These are phyloP conservation scores for Lentinula guzmanii DNA, from an alignment of 768 basidiomycete genomes.

Conservation along the genomic window DNA sequence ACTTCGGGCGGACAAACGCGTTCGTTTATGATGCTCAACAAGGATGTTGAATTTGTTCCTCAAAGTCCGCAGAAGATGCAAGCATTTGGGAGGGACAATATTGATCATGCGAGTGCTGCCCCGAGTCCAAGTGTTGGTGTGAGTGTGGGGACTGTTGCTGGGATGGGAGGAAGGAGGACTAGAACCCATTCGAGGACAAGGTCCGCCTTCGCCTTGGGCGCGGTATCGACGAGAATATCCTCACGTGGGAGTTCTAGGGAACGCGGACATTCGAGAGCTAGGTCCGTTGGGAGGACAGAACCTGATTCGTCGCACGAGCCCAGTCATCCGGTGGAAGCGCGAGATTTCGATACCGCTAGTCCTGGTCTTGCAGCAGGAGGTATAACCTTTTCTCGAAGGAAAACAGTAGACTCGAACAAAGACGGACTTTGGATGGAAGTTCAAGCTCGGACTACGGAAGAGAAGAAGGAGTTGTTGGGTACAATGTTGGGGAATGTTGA, in stretches of 20 bases:
- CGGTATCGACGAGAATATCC: background rate
- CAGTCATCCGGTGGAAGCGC: background rate
- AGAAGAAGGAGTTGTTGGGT: constrained; percentile 77
- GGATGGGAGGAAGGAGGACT: constrained; percentile 5
- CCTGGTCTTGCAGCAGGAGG: background rate
- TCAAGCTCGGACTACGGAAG: constrained; percentile 55
- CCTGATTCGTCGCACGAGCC: constrained; percentile 9
- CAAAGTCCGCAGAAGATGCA: constrained; percentile 54
- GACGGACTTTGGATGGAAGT: constrained; percentile 2
- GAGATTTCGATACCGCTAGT: background rate
- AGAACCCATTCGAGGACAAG: constrained; percentile 8
- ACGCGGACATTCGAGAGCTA: constrained; percentile 1
- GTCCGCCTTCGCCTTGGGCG: constrained; percentile 8
- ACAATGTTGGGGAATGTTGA: constrained; percentile 90
- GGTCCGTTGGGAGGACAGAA: constrained; percentile 9
- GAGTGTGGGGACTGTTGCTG: background rate
- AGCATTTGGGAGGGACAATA: background rate
- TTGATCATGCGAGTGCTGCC: background rate
- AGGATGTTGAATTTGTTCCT: constrained; percentile 70
- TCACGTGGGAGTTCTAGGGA: background rate
- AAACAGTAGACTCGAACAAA: background rate
- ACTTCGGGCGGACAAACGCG: constrained; percentile 27
- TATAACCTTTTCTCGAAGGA: background rate
- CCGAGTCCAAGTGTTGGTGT: background rate
- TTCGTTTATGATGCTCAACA: constrained; percentile 59